A percentile compares a stretch with the other conserved stretches of the same genome.
Conservation (phyloP, 371 early-diverging fungal genomes). For the Apophysomyces elegans region DNA sequence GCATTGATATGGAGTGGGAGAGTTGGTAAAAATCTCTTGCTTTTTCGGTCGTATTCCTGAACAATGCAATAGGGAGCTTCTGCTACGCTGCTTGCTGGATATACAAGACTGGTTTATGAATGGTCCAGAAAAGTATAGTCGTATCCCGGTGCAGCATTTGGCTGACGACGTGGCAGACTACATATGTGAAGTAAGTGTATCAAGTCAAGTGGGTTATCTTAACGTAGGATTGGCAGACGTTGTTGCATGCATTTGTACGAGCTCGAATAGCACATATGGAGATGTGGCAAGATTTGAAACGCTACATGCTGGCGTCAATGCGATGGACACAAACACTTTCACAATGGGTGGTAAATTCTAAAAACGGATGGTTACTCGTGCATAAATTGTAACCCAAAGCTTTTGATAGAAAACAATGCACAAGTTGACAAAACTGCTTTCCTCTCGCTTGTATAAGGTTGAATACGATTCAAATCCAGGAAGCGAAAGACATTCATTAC, state of each 20-base stretch:
- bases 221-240: constrained; percentile 39
- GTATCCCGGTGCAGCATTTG: constrained; percentile 46
- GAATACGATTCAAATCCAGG: constrained; percentile 46
- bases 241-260: constrained; percentile 61
- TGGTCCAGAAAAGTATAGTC: constrained; percentile 49
- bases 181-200: constrained; percentile 56
- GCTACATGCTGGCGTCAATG: constrained; percentile 47
- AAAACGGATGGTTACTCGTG: too few relatives aligned
- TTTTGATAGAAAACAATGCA: constrained; percentile 56
- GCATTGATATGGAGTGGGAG: constrained; percentile 67
- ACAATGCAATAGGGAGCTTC: constrained; percentile 35
- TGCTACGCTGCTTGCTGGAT: constrained; percentile 56
- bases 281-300: constrained; percentile 56
- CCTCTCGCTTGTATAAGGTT: constrained; percentile 53
- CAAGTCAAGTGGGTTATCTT: constrained; percentile 3
- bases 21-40: constrained; percentile 51
- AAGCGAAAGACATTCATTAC: constrained; percentile 14
- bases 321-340: constrained; percentile 57
- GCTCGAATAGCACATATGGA: constrained; percentile 50
- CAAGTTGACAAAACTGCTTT: constrained; percentile 56
- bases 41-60: background rate
- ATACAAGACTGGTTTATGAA: constrained; percentile 62
- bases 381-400: background rate
- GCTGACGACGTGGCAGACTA: constrained; percentile 63
- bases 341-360: constrained; percentile 60